Evolutionary conservation across 768 basidiomycete genomes (phyloP).

Genomic region (Mycena galopus): DNA sequence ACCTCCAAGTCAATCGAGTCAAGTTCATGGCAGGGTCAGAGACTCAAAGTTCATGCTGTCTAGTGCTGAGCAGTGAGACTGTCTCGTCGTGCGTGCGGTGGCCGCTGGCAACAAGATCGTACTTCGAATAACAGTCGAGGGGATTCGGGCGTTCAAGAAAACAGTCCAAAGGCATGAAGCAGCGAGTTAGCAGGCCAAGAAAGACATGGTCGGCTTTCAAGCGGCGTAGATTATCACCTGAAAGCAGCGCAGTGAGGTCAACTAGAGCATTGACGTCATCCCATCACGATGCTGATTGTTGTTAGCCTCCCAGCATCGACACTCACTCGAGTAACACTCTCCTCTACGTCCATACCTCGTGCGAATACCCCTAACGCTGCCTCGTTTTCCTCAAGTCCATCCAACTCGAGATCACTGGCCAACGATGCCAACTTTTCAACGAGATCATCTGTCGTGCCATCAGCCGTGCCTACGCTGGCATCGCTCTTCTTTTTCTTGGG

Average conservation of each 20-base stretch:
- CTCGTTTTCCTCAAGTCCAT: background rate
- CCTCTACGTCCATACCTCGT: background rate
- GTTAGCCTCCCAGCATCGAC: slow-evolving; percentile 1
- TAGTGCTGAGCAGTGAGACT: too few relatives aligned
- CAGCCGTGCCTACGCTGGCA: background rate
- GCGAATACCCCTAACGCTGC: background rate
- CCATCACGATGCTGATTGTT: background rate
- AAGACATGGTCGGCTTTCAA: too few relatives aligned
- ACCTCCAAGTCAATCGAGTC: too few relatives aligned
- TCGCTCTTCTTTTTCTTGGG: background rate
- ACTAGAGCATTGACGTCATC: background rate
- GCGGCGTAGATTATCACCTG: background rate
- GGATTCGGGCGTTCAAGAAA: too few relatives aligned
- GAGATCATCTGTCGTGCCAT: background rate
- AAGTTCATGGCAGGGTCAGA: too few relatives aligned
- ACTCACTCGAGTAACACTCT: background rate
- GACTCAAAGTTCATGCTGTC: too few relatives aligned
- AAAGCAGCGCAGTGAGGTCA: slow-evolving; percentile 1
- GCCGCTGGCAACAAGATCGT: too few relatives aligned
- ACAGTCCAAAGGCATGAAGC: too few relatives aligned
- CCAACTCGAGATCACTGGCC: slow-evolving; percentile 1
- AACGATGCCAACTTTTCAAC: background rate
- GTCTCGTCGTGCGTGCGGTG: too few relatives aligned
- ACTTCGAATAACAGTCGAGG: too few relatives aligned
- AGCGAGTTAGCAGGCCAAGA: too few relatives aligned